Percentiles rank a stretch among this genome's conserved stretches.
phyloP scores from a whole-genome alignment of 1,139 yeast genomes.

The Sugiyamaella sp. region DNA sequence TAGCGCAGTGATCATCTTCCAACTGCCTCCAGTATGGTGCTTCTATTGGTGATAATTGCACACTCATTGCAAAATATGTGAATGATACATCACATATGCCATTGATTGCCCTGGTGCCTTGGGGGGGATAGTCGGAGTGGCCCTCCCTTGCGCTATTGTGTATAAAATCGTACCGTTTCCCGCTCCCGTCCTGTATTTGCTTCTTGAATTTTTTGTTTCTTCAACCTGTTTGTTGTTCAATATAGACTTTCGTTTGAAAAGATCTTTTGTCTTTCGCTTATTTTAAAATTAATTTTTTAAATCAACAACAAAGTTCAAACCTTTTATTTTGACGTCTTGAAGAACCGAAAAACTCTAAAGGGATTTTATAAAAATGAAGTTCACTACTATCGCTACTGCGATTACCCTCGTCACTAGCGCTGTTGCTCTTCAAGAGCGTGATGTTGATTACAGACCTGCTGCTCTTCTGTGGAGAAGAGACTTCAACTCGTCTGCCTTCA shows the following conservation, averaged over 20 bases:
- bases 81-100: slow-evolving; percentile 6
- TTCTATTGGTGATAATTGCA: slow-evolving; percentile 14
- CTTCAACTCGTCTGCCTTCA: slow-evolving; percentile 4
- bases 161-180: slow-evolving; percentile 6
- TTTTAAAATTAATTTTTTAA: background rate
- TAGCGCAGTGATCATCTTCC: slow-evolving; percentile 9
- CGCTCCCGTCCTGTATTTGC: background rate
- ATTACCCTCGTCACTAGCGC: slow-evolving; percentile 18
- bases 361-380: slow-evolving; percentile 16
- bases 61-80: slow-evolving; percentile 4
- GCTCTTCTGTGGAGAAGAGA: slow-evolving; percentile 15
- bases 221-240: slow-evolving; percentile 16
- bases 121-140: background rate
- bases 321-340: background rate
- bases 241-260: slow-evolving; percentile 16
- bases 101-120: background rate
- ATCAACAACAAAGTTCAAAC: slow-evolving; percentile 6
- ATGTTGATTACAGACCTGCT: slow-evolving; percentile 9
- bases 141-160: background rate
- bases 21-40: slow-evolving; percentile 7
- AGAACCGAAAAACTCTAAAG: slow-evolving; percentile 3
- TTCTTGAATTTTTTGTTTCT: slow-evolving; percentile 9
- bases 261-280: slow-evolving; percentile 14
- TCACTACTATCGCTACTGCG: slow-evolving; percentile 15
- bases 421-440: slow-evolving; percentile 18